These are phyloP conservation scores for Cladosporium sp. DNA, from an alignment of 2,329 filamentous ascomycete genomes.

Conservation along the genomic window DNA sequence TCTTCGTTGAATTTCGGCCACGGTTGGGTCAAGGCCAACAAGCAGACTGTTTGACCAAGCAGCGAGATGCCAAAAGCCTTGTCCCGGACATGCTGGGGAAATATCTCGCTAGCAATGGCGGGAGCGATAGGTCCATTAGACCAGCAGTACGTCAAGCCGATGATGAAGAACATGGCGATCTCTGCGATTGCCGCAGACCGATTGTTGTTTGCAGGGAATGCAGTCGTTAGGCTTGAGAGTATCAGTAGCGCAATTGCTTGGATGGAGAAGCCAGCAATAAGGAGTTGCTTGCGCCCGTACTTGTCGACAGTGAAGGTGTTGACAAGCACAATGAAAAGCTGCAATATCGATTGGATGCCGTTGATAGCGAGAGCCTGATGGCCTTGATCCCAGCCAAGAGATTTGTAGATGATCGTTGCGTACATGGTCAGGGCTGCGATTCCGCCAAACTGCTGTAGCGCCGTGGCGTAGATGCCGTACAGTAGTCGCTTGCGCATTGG, in stretches of 20 bases:
- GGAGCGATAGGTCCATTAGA: conserved; percentile 43
- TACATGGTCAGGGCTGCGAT: conserved; percentile 40
- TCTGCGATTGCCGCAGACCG: conserved; percentile 42
- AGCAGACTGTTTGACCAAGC: conserved; percentile 42
- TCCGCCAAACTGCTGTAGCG: conserved; percentile 29
- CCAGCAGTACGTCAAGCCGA: conserved; percentile 46
- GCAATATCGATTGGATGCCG: conserved; percentile 41
- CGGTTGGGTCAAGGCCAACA: conserved; percentile 43
- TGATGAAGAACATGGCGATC: conserved; percentile 46
- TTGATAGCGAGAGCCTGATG: conserved; percentile 42
- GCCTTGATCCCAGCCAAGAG: conserved; percentile 40
- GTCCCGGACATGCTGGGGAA: conserved; percentile 44
- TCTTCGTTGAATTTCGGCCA: conserved; percentile 43
- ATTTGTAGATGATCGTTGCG: conserved; percentile 42
- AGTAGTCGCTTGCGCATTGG: conserved; percentile 40
- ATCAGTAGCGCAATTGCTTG: conserved; percentile 41
- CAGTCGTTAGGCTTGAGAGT: conserved; percentile 41
- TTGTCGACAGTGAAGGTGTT: conserved; percentile 44
- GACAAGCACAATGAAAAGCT: conserved; percentile 42
- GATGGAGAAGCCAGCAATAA: conserved; percentile 41
- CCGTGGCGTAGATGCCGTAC: conserved; percentile 41
- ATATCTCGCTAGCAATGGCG: conserved; percentile 42
- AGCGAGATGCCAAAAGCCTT: conserved; percentile 40
- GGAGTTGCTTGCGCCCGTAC: conserved; percentile 38
- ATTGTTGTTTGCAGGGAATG: conserved; percentile 41